Percentiles rank a stretch among this genome's conserved stretches.
These are phyloP conservation scores for Rhodotorula glutinis DNA, from an alignment of 1,284 basidiomycete species.

Conservation along the genomic window DNA sequence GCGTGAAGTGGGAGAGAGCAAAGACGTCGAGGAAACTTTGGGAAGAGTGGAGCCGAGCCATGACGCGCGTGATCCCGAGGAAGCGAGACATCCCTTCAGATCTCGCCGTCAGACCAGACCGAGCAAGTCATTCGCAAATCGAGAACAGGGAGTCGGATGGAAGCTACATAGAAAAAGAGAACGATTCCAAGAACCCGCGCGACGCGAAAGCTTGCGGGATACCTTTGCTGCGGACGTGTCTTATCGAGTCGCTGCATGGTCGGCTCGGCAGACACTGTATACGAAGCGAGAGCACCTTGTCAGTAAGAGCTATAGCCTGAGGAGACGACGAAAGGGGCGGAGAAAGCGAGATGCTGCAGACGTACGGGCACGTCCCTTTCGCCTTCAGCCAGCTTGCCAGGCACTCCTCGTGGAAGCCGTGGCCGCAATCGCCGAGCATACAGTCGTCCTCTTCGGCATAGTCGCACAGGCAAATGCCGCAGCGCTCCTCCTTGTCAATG, in stretches of 20 bases:
- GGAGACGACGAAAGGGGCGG: too few relatives aligned
- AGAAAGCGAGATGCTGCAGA: neutral
- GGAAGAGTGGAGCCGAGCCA: too few relatives aligned
- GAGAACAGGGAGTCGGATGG: too few relatives aligned
- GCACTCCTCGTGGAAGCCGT: slow-evolving; percentile 35
- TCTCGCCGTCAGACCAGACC: too few relatives aligned
- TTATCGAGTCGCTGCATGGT: slow-evolving; percentile 8
- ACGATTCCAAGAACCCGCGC: neutral
- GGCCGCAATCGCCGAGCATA: slow-evolving; percentile 22
- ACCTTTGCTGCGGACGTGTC: too few relatives aligned
- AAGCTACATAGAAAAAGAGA: too few relatives aligned
- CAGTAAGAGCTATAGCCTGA: neutral
- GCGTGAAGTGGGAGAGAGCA: too few relatives aligned
- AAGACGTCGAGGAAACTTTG: too few relatives aligned
- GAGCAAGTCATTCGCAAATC: too few relatives aligned
- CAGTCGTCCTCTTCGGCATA: slow-evolving; percentile 34
- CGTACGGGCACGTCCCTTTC: slow-evolving; percentile 23
- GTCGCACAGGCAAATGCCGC: slow-evolving; percentile 32
- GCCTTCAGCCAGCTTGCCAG: slow-evolving; percentile 18
- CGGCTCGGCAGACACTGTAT: slow-evolving; percentile 21
- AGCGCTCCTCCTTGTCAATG: slow-evolving; percentile 34
- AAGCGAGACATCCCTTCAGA: too few relatives aligned
- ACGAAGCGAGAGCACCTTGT: fast-evolving
- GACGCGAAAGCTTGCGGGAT: too few relatives aligned
- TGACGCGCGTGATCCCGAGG: too few relatives aligned